phyloP scores from a whole-genome alignment of 305 asterid species.

The Caryopteris hybrid region DNA sequence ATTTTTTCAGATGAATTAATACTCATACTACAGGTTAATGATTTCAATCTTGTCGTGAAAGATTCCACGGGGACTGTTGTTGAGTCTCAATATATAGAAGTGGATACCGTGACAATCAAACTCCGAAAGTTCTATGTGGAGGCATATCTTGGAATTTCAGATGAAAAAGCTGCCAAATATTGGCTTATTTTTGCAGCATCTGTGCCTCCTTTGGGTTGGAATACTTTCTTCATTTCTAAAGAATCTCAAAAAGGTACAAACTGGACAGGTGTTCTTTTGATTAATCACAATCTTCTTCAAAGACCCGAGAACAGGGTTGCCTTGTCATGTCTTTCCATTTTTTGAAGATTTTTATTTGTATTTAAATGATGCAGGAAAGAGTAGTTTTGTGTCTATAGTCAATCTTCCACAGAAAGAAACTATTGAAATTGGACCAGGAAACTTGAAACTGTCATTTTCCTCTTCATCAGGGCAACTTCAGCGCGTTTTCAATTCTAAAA shows the following conservation, averaged over 20 bases:
- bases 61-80: constrained; percentile 56
- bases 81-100: constrained; percentile 53
- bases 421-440: constrained; percentile 68
- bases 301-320: background rate
- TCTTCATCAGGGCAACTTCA: constrained; percentile 70
- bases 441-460: constrained; percentile 67
- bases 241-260: constrained; percentile 45
- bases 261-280: too few species aligned
- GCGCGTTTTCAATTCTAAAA: constrained; percentile 57
- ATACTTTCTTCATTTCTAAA: constrained; percentile 60
- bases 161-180: constrained; percentile 43
- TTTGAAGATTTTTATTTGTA: background rate
- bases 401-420: constrained; percentile 37
- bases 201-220: constrained; percentile 74
- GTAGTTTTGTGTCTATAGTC: constrained; percentile 16
- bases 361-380: constrained; percentile 38
- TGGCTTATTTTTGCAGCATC: constrained; percentile 68
- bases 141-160: constrained; percentile 63
- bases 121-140: constrained; percentile 53
- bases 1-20: background rate
- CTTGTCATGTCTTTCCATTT: too few species aligned
- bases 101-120: constrained; percentile 52
- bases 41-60: constrained; percentile 49
- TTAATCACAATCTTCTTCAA: background rate
- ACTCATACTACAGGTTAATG: constrained; percentile 51